These are phyloP conservation scores for Colletotrichum sp. DNA, from an alignment of 2,329 filamentous ascomycete species.

Conservation along the genomic window DNA sequence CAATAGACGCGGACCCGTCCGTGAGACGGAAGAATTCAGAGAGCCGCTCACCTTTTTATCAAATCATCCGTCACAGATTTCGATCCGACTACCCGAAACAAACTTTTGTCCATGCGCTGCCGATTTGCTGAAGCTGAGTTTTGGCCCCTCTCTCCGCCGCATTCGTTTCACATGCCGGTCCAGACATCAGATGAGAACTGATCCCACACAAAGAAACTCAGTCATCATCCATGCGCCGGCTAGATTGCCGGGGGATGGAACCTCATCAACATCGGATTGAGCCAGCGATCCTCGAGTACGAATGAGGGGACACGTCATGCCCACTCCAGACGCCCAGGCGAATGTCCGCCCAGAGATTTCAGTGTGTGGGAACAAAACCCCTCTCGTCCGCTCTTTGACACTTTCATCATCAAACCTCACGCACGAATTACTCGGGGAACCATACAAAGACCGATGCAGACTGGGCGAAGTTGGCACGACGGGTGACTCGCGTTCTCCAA, in stretches of 20 bases:
- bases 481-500: neutral
- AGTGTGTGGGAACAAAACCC: conserved; percentile 9
- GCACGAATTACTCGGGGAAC: neutral
- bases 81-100: neutral
- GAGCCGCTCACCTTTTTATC: neutral
- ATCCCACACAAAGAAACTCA: conserved; percentile 4
- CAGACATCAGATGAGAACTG: conserved; percentile 9
- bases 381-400: neutral
- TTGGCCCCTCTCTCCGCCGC: neutral
- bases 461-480: neutral
- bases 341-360: neutral
- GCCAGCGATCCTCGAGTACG: neutral
- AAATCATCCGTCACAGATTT: neutral
- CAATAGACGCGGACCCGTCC: neutral
- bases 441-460: neutral
- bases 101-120: neutral
- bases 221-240: conserved; percentile 11
- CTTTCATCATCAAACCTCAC: neutral
- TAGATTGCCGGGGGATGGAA: conserved; percentile 4
- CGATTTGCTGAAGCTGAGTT: neutral
- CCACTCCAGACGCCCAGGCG: neutral
- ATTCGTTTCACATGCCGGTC: conserved; percentile 9
- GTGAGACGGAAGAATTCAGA: neutral
- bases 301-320: conserved; percentile 14
- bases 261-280: conserved; percentile 4